A percentile compares a stretch with the other conserved stretches of the same genome.
phyloP scores from a whole-genome alignment of 768 basidiomycete genomes.

The Phanerochaete sordida region DNA sequence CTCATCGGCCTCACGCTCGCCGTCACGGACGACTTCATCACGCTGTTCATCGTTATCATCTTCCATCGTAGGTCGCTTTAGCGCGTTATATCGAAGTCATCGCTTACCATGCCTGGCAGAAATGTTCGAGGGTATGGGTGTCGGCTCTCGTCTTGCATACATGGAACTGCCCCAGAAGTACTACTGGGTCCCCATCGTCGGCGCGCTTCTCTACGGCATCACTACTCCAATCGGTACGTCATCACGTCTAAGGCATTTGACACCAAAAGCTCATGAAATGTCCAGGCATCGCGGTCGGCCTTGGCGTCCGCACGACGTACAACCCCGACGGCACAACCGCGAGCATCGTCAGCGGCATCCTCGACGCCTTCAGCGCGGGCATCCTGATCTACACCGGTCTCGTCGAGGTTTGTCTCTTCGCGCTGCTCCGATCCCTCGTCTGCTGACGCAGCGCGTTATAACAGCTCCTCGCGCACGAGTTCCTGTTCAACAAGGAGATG shows the following conservation, averaged over 20 bases:
- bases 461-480: conserved; percentile 89
- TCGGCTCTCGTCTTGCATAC: conserved; percentile 85
- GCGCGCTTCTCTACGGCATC: conserved; percentile 64
- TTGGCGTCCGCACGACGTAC: conserved; percentile 78
- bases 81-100: no score
- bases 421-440: background rate
- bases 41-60: conserved; percentile 82
- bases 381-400: conserved; percentile 86
- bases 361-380: conserved; percentile 84
- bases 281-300: conserved; percentile 70
- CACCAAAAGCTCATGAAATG: background rate
- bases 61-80: conserved; percentile 75
- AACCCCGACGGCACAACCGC: conserved; percentile 76
- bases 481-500: conserved; percentile 87
- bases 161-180: conserved; percentile 57
- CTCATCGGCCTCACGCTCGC: conserved; percentile 89
- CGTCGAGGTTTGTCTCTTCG: conserved; percentile 59
- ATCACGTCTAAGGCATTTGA: background rate
- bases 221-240: conserved; percentile 69
- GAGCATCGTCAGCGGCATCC: conserved; percentile 76
- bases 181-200: conserved; percentile 53
- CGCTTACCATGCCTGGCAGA: conserved; percentile 57
- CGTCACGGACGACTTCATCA: conserved; percentile 73
- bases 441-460: background rate
- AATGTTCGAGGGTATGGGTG: conserved; percentile 90